Base-by-base conservation (phyloP, 306 rosid species). In the Quercus robur region DNA sequence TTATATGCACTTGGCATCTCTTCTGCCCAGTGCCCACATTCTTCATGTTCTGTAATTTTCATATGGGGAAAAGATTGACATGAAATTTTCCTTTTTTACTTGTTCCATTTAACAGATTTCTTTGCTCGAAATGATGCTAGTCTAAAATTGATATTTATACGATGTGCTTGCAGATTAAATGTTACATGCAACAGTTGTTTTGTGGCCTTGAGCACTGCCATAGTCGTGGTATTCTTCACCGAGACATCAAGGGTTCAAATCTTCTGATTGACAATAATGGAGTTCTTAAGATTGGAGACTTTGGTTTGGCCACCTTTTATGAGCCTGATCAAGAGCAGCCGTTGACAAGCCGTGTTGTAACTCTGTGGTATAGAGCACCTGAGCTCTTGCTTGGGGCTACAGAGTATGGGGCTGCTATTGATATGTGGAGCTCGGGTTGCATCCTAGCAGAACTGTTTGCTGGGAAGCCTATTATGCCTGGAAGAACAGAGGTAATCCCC, bases 231-330 rank as follows among this genome's bases (percentile, higher is more conserved):
- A 87, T 95, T 82, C 77, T 93, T 69, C 99, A 95, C 78, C 94
- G 97, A 17, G 99, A 95, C 84, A 93, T 95, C 81, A 95, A 95
- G 89, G 97, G 98, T 78, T 90, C 99, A 67, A 93, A 95, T 88
- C 93, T 95, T 80, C 76, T 95, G 21, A 73, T 93, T 63, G 93
- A 90, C 87, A 70, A 74, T 58, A 75, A 90, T 25, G 99, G 99
- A 81, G 87, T 84, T 76, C 97, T 95, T 71, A 93, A 95, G 90
- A 95, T 95, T 79, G 97, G 83, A 23, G 99, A 95, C 87, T 93
- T 95, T 82, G 99, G 99, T 78, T 89, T 95, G 35, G 94, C 99
- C 15, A 93, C 91, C 18, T 75, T 83, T 66, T 89, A 81, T 82
- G 86, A 93, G 25, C 90, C 97, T 63, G 54, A 83, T 44, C 84